Percentiles rank a stretch among this genome's conserved stretches.
Evolutionary conservation across 306 rosid genomes (phyloP).

Genomic region (Prunus mira): DNA sequence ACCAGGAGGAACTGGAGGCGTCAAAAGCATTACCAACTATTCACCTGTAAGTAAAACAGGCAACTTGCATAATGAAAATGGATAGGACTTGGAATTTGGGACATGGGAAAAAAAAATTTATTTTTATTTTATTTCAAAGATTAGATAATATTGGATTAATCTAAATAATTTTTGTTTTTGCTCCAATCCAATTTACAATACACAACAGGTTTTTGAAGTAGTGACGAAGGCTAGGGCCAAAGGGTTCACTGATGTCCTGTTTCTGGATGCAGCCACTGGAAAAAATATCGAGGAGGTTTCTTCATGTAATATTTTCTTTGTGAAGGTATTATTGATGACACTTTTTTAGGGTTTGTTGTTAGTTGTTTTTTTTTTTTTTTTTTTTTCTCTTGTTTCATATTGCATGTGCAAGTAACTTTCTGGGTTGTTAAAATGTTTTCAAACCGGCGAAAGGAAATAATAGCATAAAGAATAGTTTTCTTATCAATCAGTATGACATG

Average conservation of each 20-base stretch:
- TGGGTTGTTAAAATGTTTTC: no score
- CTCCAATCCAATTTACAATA: background rate
- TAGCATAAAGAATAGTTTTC: no score
- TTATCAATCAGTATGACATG: no score
- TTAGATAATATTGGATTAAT: background rate
- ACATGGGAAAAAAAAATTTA: background rate
- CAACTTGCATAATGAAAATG: background rate
- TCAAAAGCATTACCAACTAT: constrained; percentile 54
- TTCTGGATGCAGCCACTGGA: constrained; percentile 45
- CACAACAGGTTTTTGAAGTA: background rate
- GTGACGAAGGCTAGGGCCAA: constrained; percentile 30
- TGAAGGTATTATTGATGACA: constrained; percentile 33
- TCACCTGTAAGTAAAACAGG: constrained; percentile 37
- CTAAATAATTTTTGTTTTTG: background rate
- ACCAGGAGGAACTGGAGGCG: constrained; percentile 48
- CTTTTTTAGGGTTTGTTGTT: no score
- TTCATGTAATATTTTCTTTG: constrained; percentile 39
- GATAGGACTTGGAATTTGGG: background rate
- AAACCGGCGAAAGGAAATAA: no score
- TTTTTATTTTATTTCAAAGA: background rate
- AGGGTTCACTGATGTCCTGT: constrained; percentile 50
- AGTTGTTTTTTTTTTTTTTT: no score
- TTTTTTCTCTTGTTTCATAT: background rate
- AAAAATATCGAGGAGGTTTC: constrained; percentile 45
- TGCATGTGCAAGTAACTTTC: background rate